phyloP scores from a whole-genome alignment of 2,329 filamentous ascomycete species.

The Neopestalotiopsis sp. region DNA sequence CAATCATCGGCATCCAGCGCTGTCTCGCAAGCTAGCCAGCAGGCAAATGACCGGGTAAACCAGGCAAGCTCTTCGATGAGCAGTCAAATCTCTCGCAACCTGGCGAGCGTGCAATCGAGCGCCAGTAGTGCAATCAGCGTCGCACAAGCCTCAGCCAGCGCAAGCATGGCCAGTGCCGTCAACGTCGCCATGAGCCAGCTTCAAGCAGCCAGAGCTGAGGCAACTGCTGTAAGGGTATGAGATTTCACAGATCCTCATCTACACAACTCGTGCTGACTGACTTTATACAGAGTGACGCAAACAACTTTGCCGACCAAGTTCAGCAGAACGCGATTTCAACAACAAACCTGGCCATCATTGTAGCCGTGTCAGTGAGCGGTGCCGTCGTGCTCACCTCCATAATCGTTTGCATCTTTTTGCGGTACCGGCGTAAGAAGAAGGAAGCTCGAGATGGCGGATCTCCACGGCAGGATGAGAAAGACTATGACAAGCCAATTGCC shows the following conservation, averaged over 20 bases:
- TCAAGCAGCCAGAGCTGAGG: constrained; percentile 26
- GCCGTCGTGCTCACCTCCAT: constrained; percentile 30
- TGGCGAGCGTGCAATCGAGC: constrained; percentile 32
- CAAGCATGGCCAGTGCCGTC: constrained; percentile 60
- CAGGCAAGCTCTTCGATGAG: constrained; percentile 34
- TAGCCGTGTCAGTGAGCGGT: constrained; percentile 31
- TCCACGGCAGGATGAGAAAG: constrained; percentile 18
- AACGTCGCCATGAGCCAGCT: constrained; percentile 39
- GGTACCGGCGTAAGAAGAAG: constrained; percentile 32
- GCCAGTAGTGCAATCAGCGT: constrained; percentile 47
- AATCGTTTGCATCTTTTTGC: constrained; percentile 29
- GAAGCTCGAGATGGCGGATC: constrained; percentile 20
- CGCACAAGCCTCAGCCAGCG: constrained; percentile 58
- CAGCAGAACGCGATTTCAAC: constrained; percentile 32
- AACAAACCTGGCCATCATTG: constrained; percentile 35
- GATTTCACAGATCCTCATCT: not conserved
- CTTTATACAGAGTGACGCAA: constrained; percentile 27
- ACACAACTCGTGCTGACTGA: not conserved
- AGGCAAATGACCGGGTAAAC: constrained; percentile 29
- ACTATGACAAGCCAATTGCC: constrained; percentile 29
- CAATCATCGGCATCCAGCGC: constrained; percentile 36
- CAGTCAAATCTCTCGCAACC: constrained; percentile 31
- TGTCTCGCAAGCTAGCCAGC: constrained; percentile 28
- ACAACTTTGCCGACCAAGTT: constrained; percentile 26
- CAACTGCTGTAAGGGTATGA: constrained; percentile 26